Base-by-base conservation (phyloP, 2,329 filamentous ascomycete genomes). In the Cercospora berteroae region DNA sequence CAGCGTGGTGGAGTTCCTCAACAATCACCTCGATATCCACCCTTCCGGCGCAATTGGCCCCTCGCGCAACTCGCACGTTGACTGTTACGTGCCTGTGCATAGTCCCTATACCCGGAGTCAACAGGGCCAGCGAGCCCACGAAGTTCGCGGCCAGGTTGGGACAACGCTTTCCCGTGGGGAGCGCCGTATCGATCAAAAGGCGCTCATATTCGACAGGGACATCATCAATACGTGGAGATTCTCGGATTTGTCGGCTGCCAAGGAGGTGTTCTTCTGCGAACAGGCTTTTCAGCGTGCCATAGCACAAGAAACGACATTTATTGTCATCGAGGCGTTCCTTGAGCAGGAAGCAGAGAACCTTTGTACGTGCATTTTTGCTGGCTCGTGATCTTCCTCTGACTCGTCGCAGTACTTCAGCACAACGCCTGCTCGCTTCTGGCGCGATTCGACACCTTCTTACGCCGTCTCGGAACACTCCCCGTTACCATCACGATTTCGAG, bases 231-330 rank as follows among this genome's bases (percentile, higher is more conserved):
- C 70, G 1, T 75, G 74, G 74, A 62, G 71, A 5, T 39, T 75
- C 16, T 71, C 71, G 10, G 62, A 61, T 18, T 27, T 62, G 5
- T 39, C 63, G 42, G 63, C 67, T 23, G 73, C 69, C 25, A 71
- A 72, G 27, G 71, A 75, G 67, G 62, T 74, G 10, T 74, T 68
- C 58, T 71, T 72, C 64, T 75, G 69, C 73, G 74, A 75, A 52
- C 72, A 72, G 66, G 69, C 68, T 6, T 75, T 75, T 62, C 72
- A 71, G 44, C 56, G 65, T 20, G 74, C 72, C 18, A 36, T 75
- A 29, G 71, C 65, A 23, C 59, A 67, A 23, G 71, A 73, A 64
- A 74, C 73, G 12, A 52, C 72, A 31, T 64, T 65, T 7, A 61
- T 71, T 25, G 72, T 70, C 7, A 57, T 73, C 10, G 74, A 75